Conservation (phyloP, 805 yeast genomes). For the Wickerhamomyces xylosicus region DNA sequence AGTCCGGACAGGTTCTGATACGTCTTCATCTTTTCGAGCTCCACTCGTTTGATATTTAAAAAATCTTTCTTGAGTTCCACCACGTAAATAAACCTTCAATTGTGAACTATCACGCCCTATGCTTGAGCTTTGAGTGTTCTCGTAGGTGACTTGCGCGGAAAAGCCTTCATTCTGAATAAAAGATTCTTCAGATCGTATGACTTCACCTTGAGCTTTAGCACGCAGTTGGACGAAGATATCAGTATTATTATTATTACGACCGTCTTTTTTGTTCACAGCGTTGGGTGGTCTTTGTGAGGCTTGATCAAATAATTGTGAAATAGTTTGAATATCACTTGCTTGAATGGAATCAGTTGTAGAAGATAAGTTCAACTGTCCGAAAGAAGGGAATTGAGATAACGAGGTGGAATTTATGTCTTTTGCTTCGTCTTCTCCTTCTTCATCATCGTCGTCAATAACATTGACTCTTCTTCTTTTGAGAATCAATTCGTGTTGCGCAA, state of each 20-base stretch:
- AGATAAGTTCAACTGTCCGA: conserved; percentile 14
- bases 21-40: too few species aligned
- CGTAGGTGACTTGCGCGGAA: too few species aligned
- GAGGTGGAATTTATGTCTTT: conserved; percentile 1
- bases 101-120: too few species aligned
- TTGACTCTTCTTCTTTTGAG: conserved; percentile 5
- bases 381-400: conserved; percentile 13
- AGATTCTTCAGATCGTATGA: conserved; percentile 1
- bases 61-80: too few species aligned
- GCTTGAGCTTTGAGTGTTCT: too few species aligned
- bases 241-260: too few species aligned
- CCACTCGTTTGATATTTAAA: too few species aligned
- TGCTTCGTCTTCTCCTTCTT: conserved; percentile 8
- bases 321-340: conserved; percentile 8
- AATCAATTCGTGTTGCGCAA: neutral
- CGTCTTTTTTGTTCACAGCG: conserved; percentile 6
- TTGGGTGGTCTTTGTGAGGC: conserved; percentile 8
- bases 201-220: neutral
- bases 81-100: too few species aligned
- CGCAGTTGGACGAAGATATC: conserved; percentile 4
- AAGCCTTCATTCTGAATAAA: neutral
- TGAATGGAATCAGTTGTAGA: conserved; percentile 4
- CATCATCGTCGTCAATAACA: conserved; percentile 10
- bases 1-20: too few species aligned
- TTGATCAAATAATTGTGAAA: conserved; percentile 15